phyloP scores from a whole-genome alignment of 1,139 yeast species.

The Hyphopichia fennica region DNA sequence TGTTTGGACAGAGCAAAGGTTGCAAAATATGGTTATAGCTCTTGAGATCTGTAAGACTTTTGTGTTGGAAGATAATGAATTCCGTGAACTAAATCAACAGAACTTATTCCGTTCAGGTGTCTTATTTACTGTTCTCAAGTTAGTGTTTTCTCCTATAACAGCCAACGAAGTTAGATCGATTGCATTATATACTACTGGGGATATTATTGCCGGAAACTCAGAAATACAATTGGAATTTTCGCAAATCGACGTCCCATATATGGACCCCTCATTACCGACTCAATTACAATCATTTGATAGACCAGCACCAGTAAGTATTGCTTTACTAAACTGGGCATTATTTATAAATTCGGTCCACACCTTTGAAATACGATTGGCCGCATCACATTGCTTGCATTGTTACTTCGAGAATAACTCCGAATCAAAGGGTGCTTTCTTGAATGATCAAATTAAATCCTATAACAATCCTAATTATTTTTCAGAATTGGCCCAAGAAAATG shows the following conservation, averaged over 20 bases:
- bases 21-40: conserved; percentile 63
- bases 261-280: conserved; percentile 76
- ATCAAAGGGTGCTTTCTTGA: conserved; percentile 61
- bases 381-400: conserved; percentile 65
- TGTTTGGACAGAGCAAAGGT: conserved; percentile 73
- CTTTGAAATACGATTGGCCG: conserved; percentile 77
- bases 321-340: conserved; percentile 80
- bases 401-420: conserved; percentile 65
- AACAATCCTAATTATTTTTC: conserved; percentile 22
- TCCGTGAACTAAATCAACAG: conserved; percentile 60
- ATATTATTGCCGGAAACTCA: conserved; percentile 64
- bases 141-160: conserved; percentile 66
- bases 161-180: conserved; percentile 63
- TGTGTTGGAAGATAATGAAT: conserved; percentile 73
- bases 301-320: conserved; percentile 66
- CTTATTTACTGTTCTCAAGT: conserved; percentile 60
- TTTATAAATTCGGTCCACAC: conserved; percentile 77
- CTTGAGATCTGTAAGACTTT: conserved; percentile 74
- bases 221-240: conserved; percentile 69
- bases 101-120: conserved; percentile 63
- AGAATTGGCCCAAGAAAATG: conserved; percentile 4
- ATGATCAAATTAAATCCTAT: conserved; percentile 60
- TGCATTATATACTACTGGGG: conserved; percentile 76
- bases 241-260: conserved; percentile 85
- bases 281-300: conserved; percentile 34